Percentiles rank a stretch among this genome's conserved stretches.
phyloP scores from a whole-genome alignment of 2,329 filamentous ascomycete genomes.

The Sporothrix dimorphospora region DNA sequence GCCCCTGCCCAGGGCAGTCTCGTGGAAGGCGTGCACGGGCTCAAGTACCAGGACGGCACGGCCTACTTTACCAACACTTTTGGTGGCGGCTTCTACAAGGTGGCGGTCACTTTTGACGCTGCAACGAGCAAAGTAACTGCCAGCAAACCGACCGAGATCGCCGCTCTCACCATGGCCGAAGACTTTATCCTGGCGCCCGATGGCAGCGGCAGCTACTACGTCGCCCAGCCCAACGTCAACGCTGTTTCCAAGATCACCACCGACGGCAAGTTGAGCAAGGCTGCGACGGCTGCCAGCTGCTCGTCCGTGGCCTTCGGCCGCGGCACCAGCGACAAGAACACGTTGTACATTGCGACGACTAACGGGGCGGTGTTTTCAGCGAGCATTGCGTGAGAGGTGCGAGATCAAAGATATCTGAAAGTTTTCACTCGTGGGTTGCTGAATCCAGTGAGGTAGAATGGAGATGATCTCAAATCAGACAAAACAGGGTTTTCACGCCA shows the following conservation, averaged over 20 bases:
- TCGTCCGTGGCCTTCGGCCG: slow-evolving; percentile 26
- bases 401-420: too few species aligned
- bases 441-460: too few species aligned
- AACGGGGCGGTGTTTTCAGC: slow-evolving; percentile 24
- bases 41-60: slow-evolving; percentile 38
- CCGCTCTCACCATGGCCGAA: slow-evolving; percentile 21
- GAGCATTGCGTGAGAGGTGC: not conserved
- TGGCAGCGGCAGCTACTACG: slow-evolving; percentile 23
- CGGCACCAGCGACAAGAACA: slow-evolving; percentile 20
- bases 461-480: too few species aligned
- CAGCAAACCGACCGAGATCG: slow-evolving; percentile 15
- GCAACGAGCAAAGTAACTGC: not conserved
- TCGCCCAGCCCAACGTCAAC: slow-evolving; percentile 23
- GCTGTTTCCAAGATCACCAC: slow-evolving; percentile 1
- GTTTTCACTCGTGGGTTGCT: too few species aligned
- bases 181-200: slow-evolving; percentile 22
- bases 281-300: slow-evolving; percentile 15
- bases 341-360: slow-evolving; percentile 25
- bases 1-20: slow-evolving; percentile 38
- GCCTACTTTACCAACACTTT: slow-evolving; percentile 42
- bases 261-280: slow-evolving; percentile 24
- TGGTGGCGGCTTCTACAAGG: slow-evolving; percentile 25
- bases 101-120: not conserved
- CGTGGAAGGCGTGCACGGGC: slow-evolving; percentile 38
- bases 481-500: too few species aligned